Base-by-base conservation (phyloP, 2,329 filamentous ascomycete species). In the Raffaelea arxii region DNA sequence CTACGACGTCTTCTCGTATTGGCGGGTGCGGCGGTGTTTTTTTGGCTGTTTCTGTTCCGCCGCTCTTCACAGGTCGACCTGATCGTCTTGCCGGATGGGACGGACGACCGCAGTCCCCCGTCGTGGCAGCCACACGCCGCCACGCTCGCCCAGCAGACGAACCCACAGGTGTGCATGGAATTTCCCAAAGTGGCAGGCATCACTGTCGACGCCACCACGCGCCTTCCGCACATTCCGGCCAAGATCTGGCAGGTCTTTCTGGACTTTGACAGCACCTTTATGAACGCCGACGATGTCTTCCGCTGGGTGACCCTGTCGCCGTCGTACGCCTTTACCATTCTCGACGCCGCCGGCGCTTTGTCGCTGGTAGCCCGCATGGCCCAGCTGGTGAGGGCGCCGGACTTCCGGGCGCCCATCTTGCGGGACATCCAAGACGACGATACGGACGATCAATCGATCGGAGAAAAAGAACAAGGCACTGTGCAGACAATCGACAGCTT, bases 191-290 rank as follows among this genome's bases (percentile, higher is more conserved):
- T 21, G 32, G 25, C 27, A 23, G 22, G 37, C 40, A 11, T 46
- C 44, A 30, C 23, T 21, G 41, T 27, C 10, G 19, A 30, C 5
- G 25, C 37, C 12, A 48, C 46, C 1, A 49, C 50, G 23, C 39
- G 18, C 11, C 41, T 54, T 14, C 47, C 52, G 11, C 48, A 51
- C 39, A 54, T 57, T 39, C 55, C 54, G 6, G 38, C 51, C 48
- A 56, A 56, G 47, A 56, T 56, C 39, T 57, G 55, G 55, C 55
- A 57, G 41, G 49, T 56, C 38, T 56, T 51, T 44, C 51, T 57
- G 27, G 47, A 49, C 43, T 56, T 49, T 23, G 19, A 44, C 12
- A 36, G 38, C 2, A 9, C 9, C 4, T 47, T 48, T 3, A 19
- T 56, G 6, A 44, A 48, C 11, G n/a, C 40, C 11, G 9, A 14